These are phyloP conservation scores for Crataegus laevigata DNA, from an alignment of 306 rosid species.

Conservation along the genomic window DNA sequence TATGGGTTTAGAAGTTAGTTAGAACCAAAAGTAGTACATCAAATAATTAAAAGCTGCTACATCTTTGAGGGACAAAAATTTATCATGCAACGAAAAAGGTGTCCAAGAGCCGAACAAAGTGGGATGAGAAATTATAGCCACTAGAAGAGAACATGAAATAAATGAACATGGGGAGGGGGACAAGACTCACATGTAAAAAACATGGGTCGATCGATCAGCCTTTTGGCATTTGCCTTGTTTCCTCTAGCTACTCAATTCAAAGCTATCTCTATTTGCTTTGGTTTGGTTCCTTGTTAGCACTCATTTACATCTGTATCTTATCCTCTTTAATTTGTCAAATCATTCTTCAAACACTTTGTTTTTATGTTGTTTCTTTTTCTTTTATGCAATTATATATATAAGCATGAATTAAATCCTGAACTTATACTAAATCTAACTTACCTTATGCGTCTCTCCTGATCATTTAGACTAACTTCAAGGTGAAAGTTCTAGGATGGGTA, in stretches of 20 bases:
- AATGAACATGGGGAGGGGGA: constrained; percentile 1
- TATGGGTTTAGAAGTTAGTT: not conserved
- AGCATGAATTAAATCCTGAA: not conserved
- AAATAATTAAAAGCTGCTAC: not conserved
- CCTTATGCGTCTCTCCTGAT: not conserved
- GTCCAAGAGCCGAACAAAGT: not conserved
- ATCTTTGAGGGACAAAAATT: not conserved
- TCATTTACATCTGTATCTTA: not conserved
- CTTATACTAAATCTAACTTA: not conserved
- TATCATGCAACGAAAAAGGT: not conserved
- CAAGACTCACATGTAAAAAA: not conserved
- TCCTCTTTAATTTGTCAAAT: not conserved
- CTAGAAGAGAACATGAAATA: not conserved
- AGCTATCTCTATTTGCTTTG: not conserved
- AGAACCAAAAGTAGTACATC: not conserved
- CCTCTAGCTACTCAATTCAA: not conserved
- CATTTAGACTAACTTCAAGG: not conserved
- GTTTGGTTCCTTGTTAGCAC: not conserved
- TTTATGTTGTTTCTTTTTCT: not conserved
- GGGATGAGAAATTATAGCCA: not conserved
- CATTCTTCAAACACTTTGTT: not conserved
- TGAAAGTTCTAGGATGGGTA: too few species aligned
- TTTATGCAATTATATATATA: not conserved
- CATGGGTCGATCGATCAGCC: not conserved
- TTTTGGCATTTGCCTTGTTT: not conserved